Evolutionary conservation across 1,284 basidiomycete species (phyloP).

Genomic region (Ceratobasidium sp.): DNA sequence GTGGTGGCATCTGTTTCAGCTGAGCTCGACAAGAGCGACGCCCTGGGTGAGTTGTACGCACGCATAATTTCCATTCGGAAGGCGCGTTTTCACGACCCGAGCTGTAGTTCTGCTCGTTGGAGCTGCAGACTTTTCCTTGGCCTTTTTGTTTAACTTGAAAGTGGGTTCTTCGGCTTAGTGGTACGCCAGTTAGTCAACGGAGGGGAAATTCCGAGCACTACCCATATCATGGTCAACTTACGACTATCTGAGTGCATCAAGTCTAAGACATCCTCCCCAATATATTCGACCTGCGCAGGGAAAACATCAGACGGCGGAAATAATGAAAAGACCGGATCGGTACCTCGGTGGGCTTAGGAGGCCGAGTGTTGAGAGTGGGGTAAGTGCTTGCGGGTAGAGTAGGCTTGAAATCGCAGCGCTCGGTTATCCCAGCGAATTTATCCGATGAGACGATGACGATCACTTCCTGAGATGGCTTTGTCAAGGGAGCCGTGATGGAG

Average conservation of each 20-base stretch:
- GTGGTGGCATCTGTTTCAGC: constrained; percentile 69
- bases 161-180: constrained; percentile 47
- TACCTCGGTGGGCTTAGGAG: constrained; percentile 61
- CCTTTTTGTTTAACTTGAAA: constrained; percentile 44
- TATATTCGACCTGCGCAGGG: constrained; percentile 64
- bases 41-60: constrained; percentile 48
- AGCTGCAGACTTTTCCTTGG: constrained; percentile 1
- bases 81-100: constrained; percentile 30
- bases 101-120: not conserved
- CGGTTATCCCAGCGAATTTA: constrained; percentile 65
- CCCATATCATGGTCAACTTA: not conserved
- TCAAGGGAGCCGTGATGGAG: constrained; percentile 61
- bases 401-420: constrained; percentile 63
- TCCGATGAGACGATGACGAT: constrained; percentile 69
- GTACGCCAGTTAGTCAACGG: constrained; percentile 34
- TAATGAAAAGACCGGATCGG: not conserved
- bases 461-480: constrained; percentile 75
- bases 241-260: not conserved
- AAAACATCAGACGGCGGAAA: not conserved
- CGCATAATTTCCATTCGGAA: constrained; percentile 63
- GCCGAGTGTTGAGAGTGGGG: constrained; percentile 72
- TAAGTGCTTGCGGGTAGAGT: constrained; percentile 60
- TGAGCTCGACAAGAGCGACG: not conserved
- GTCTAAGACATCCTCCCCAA: constrained; percentile 51
- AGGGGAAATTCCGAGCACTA: too few relatives aligned